phyloP scores from a whole-genome alignment of 371 early-diverging fungal genomes.

The Mucor mucedo region DNA sequence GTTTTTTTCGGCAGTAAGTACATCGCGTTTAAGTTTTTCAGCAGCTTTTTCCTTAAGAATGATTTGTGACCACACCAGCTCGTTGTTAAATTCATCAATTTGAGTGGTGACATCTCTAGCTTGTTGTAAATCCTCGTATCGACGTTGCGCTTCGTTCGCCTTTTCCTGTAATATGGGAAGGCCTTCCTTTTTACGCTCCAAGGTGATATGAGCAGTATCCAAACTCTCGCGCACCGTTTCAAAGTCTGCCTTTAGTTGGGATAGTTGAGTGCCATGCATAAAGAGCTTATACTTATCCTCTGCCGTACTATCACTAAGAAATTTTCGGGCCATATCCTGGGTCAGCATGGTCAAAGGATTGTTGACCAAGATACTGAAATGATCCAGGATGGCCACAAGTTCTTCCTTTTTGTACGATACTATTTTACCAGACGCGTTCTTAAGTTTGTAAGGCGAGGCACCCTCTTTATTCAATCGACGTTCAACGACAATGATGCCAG shows the following conservation, averaged over 20 bases:
- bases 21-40: slow-evolving; percentile 34
- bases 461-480: slow-evolving; percentile 80
- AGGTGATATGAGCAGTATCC: slow-evolving; percentile 57
- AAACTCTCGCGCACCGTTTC: slow-evolving; percentile 70
- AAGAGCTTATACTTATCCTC: slow-evolving; percentile 91
- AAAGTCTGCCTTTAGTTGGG: slow-evolving; percentile 78
- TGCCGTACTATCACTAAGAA: slow-evolving; percentile 80
- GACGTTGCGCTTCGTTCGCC: slow-evolving; percentile 64
- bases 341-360: slow-evolving; percentile 92
- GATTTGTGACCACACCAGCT: slow-evolving; percentile 82
- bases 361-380: slow-evolving; percentile 88
- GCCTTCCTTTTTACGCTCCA: slow-evolving; percentile 58
- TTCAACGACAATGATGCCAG: slow-evolving; percentile 81
- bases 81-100: slow-evolving; percentile 65
- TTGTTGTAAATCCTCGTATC: slow-evolving; percentile 67
- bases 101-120: slow-evolving; percentile 66
- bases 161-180: slow-evolving; percentile 68
- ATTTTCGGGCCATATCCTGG: slow-evolving; percentile 93
- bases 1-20: slow-evolving; percentile 12
- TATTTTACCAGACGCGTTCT: slow-evolving; percentile 59
- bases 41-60: slow-evolving; percentile 60
- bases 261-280: slow-evolving; percentile 85
- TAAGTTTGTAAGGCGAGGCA: slow-evolving; percentile 76
- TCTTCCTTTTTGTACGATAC: slow-evolving; percentile 83
- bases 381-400: slow-evolving; percentile 81